These are phyloP conservation scores for Rhododendron williamsianum DNA, from an alignment of 148 eudicot species.

Conservation along the genomic window DNA sequence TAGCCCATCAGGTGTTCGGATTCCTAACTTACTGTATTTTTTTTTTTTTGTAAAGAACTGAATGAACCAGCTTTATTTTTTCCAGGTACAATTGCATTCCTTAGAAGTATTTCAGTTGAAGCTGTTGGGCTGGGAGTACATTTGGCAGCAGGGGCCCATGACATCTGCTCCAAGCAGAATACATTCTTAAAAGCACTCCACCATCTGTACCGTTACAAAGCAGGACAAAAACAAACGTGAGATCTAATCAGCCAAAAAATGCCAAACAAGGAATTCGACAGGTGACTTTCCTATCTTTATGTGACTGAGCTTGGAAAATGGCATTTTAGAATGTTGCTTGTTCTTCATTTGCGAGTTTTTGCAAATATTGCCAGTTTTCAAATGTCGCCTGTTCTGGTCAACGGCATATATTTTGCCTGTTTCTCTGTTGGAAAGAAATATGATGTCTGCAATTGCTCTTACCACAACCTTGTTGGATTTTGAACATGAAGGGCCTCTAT, in stretches of 20 bases:
- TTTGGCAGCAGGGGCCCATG: constrained; percentile 90
- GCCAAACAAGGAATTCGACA: constrained; percentile 81
- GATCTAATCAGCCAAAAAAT: constrained; percentile 72
- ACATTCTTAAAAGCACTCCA: constrained; percentile 59
- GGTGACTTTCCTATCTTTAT: constrained; percentile 32
- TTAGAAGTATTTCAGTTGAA: constrained; percentile 89
- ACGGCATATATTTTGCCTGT: not conserved
- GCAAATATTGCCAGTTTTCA: not conserved
- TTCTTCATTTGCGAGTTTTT: not conserved
- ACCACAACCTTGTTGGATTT: not conserved
- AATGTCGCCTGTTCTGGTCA: not conserved
- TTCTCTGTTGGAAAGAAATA: not conserved
- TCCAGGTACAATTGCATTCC: constrained; percentile 79
- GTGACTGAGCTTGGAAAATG: not conserved
- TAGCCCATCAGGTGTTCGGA: not conserved
- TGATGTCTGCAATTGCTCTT: not conserved
- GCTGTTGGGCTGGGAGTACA: constrained; percentile 93
- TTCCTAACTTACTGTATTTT: not conserved
- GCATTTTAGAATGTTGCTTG: not conserved
- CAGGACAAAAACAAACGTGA: constrained; percentile 32
- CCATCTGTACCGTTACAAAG: constrained; percentile 54
- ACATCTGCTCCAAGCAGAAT: constrained; percentile 79
- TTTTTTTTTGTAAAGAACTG: not conserved
- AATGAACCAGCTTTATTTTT: constrained; percentile 11
- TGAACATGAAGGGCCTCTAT: not conserved